Percentiles rank a stretch among this genome's conserved stretches.
These are phyloP conservation scores for Eutypella sp. DNA, from an alignment of 2,329 filamentous ascomycete species.

Conservation along the genomic window DNA sequence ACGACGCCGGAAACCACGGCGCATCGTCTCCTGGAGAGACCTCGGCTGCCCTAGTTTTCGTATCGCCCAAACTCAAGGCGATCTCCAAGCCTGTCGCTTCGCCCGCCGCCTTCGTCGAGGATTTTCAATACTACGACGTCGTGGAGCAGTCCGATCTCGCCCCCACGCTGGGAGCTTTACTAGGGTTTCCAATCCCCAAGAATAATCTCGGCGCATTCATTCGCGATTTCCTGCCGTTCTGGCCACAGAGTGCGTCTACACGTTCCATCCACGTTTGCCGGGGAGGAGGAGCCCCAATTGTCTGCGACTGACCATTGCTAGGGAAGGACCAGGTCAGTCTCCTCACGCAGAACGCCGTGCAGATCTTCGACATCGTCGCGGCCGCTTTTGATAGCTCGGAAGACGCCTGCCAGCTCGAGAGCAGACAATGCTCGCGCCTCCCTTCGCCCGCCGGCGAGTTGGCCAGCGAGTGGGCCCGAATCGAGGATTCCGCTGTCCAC, in stretches of 20 bases:
- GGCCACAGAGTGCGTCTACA: constrained; percentile 53
- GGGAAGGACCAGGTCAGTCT: constrained; percentile 51
- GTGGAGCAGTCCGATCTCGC: constrained; percentile 95
- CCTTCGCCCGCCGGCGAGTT: constrained; percentile 50
- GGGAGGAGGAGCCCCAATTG: background rate
- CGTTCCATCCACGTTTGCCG: no score
- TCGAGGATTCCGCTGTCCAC: constrained; percentile 21
- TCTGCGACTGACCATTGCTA: constrained; percentile 11
- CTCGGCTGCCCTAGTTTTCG: constrained; percentile 84
- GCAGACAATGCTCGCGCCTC: constrained; percentile 28
- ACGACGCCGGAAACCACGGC: constrained; percentile 94
- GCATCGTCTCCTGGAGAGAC: constrained; percentile 93
- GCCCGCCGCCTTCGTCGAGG: constrained; percentile 56
- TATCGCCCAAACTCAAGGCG: constrained; percentile 72
- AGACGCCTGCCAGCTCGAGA: constrained; percentile 28
- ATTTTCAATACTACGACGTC: constrained; percentile 77
- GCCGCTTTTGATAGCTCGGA: constrained; percentile 59
- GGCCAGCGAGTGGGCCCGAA: constrained; percentile 62
- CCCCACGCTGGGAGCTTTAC: constrained; percentile 77
- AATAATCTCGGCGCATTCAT: constrained; percentile 91
- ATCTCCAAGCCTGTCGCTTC: constrained; percentile 40
- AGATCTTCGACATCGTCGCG: constrained; percentile 72
- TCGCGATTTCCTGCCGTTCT: constrained; percentile 71
- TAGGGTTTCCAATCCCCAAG: constrained; percentile 81
- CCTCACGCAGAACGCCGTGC: constrained; percentile 70